Evolutionary conservation across 352 stramenopile species (phyloP), one percentile per base, ranked within the genome.

Genomic region (Nothophytophthora sp.): DNA sequence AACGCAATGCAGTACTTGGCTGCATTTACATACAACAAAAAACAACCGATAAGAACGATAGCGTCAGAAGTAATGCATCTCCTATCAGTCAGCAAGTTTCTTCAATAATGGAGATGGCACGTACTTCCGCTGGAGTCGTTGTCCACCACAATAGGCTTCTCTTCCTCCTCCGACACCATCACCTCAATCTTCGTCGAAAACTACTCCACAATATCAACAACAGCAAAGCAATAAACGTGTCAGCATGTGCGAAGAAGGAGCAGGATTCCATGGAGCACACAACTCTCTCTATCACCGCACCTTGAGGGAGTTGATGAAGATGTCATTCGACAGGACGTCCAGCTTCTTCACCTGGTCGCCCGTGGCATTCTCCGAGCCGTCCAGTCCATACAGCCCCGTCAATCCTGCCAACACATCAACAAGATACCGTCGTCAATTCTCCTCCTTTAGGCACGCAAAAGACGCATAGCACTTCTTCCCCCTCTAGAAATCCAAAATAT

Each of bases 301-400:
- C 54, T 87, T 91, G 56, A 99, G 84, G 38, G 95, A 90, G 72
- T 98, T 99, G 67, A 99, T 95, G 76, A 99, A 96, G 62, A 95
- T 99, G 36, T 99, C 97, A 70, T 99, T 98, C n/a, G 96, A 87
- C 53, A 99, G 82, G 35, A 99, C 73, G 74, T 99, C 96, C 24
- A 99, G 89, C 73, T 99, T 99, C 84, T 99, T 99, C 37, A 99
- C 95, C 54, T 98, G 91, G 67, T 99, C 97, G 32, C 97, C 96
- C 5, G 97, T 98, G 18, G 90, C 83, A 80, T 99, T 99, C 50
- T 97, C 81, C 66, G 96, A 96, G 50, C 97, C 97, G n/a, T 98
- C 95, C 9, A 99, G 81, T 23, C 96, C 96, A 65, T 99, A 99
- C 18, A 92, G 71, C 2, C 87, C 82, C 41, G 81, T 90, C 29